Conservation (phyloP, 495 filamentous ascomycete genomes). For the Penicillium desertorum region DNA sequence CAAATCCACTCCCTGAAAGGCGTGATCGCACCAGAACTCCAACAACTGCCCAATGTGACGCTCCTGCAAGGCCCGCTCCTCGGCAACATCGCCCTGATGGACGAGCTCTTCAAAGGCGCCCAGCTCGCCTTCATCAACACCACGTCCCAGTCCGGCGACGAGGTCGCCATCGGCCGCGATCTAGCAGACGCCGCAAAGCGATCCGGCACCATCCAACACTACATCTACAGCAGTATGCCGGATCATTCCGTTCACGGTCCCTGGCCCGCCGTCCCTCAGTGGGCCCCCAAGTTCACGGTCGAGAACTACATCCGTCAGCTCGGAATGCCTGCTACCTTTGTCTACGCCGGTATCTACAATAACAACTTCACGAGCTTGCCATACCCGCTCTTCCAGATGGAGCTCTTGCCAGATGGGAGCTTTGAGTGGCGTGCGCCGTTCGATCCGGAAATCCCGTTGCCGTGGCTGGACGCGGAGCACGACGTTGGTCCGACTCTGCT, state of each 20-base stretch:
- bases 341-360: conserved; percentile 97
- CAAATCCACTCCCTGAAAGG: conserved; percentile 82
- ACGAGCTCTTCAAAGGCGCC: conserved; percentile 74
- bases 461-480: conserved; percentile 98
- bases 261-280: conserved; percentile 84
- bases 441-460: conserved; percentile 79
- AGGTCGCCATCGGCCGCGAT: conserved; percentile 80
- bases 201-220: conserved; percentile 76
- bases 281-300: conserved; percentile 86
- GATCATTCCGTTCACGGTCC: conserved; percentile 78
- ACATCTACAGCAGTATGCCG: conserved; percentile 95
- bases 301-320: conserved; percentile 87
- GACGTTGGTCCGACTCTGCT: conserved; percentile 93
- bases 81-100: conserved; percentile 64
- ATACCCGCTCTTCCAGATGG: conserved; percentile 93
- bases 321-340: conserved; percentile 81
- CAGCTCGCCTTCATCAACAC: conserved; percentile 97
- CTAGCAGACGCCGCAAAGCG: conserved; percentile 87
- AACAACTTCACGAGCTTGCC: conserved; percentile 96
- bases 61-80: conserved; percentile 81
- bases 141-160: conserved; percentile 89
- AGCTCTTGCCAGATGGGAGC: conserved; percentile 74
- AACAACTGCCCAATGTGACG: conserved; percentile 76
- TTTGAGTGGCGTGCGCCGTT: conserved; percentile 96
- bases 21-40: conserved; percentile 79